Evolutionary conservation across 2,329 filamentous ascomycete genomes (phyloP).

Genomic region (Aspergillus pseudonomiae): DNA sequence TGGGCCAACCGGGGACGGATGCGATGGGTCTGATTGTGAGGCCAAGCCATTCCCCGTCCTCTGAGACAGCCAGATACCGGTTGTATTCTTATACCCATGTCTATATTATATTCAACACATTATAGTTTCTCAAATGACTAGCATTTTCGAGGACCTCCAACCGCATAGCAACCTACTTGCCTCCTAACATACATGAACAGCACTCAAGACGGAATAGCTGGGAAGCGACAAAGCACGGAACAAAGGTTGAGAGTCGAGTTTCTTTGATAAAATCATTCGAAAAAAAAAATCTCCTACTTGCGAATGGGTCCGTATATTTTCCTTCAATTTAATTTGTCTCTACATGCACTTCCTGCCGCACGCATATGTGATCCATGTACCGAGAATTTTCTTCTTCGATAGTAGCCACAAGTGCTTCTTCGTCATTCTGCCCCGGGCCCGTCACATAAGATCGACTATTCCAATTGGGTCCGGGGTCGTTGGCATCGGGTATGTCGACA

Average conservation of each 20-base stretch:
- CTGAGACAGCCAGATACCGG: no score
- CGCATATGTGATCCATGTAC: not conserved
- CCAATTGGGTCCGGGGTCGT: not conserved
- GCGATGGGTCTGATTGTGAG: not conserved
- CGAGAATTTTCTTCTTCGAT: not conserved
- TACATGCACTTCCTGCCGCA: not conserved
- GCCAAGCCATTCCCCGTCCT: not conserved
- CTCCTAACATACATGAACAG: not conserved
- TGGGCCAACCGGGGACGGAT: not conserved
- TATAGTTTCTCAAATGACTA: not conserved
- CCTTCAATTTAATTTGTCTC: not conserved
- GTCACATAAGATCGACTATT: not conserved
- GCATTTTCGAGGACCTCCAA: not conserved
- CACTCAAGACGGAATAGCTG: not conserved
- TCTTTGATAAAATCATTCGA: no score
- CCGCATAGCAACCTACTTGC: not conserved
- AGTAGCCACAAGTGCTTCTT: not conserved
- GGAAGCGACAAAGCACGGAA: not conserved
- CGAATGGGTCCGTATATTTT: not conserved
- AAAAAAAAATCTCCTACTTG: no score
- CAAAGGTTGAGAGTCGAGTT: no score
- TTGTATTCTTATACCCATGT: not conserved
- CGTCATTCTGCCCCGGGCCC: not conserved
- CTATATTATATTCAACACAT: not conserved
- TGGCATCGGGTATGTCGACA: not conserved